phyloP scores from a whole-genome alignment of 495 filamentous ascomycete species.

The Penicillium riverlandense region DNA sequence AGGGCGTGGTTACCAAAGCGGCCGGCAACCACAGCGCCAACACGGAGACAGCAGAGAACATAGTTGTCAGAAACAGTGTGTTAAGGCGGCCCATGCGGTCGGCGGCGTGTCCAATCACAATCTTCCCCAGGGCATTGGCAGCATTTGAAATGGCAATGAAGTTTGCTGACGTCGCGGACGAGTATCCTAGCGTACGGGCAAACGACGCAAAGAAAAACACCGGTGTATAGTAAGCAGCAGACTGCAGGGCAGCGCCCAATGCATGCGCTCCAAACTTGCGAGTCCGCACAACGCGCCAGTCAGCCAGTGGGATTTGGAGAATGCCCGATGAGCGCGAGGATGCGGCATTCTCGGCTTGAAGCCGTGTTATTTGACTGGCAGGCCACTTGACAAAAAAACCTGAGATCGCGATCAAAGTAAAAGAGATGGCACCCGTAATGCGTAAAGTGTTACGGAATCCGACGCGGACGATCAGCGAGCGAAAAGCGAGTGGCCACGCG shows the following conservation, averaged over 20 bases:
- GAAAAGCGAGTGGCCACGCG: constrained; percentile 27
- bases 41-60: constrained; percentile 27
- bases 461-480: constrained; percentile 16
- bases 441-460: constrained; percentile 35
- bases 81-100: constrained; percentile 47
- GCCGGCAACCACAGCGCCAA: constrained; percentile 35
- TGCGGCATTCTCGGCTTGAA: constrained; percentile 14
- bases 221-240: constrained; percentile 33
- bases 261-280: constrained; percentile 29
- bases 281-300: constrained; percentile 22
- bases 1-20: constrained; percentile 9
- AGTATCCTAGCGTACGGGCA: constrained; percentile 31
- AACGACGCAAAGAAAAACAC: constrained; percentile 34
- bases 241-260: constrained; percentile 23
- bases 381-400: constrained; percentile 26
- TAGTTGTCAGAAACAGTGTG: constrained; percentile 26
- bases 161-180: constrained; percentile 23
- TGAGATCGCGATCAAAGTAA: constrained; percentile 16
- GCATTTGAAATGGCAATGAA: constrained; percentile 27
- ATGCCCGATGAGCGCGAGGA: background rate
- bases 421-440: constrained; percentile 25
- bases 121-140: constrained; percentile 18
- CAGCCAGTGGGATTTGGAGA: constrained; percentile 19
- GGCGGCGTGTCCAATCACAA: constrained; percentile 16
- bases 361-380: constrained; percentile 12